Conservation (phyloP, 2,329 filamentous ascomycete genomes). For the Rhynchosporium graminicola region DNA sequence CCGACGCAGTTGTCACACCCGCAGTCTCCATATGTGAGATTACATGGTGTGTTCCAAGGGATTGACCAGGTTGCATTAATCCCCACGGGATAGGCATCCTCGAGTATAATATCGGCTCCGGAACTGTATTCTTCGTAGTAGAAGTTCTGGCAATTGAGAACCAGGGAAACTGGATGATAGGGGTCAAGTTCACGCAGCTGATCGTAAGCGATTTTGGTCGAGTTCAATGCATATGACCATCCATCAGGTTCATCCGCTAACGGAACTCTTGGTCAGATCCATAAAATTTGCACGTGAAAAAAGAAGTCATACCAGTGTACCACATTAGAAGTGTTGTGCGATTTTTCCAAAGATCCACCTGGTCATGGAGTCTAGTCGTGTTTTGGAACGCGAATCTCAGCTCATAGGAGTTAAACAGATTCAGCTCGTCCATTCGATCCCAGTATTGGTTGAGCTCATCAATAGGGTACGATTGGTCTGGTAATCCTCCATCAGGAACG, state of each 20-base stretch:
- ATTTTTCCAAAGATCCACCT: conserved; percentile 36
- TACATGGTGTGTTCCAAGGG: conserved; percentile 50
- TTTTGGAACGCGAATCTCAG: conserved; percentile 39
- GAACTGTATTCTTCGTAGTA: conserved; percentile 51
- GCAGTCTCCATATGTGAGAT: conserved; percentile 54
- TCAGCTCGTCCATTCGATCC: conserved; percentile 45
- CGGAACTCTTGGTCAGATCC: background rate
- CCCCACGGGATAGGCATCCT: conserved; percentile 52
- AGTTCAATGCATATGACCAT: conserved; percentile 44
- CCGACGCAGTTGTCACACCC: conserved; percentile 51
- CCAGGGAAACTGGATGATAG: conserved; percentile 54
- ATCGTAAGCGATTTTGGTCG: conserved; percentile 47
- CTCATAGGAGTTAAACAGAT: conserved; percentile 49
- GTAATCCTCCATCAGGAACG: conserved; percentile 44
- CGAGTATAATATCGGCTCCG: conserved; percentile 53
- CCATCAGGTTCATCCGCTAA: conserved; percentile 50
- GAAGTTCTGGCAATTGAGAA: conserved; percentile 55
- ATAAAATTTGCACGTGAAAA: background rate
- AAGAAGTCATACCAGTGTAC: conserved; percentile 45
- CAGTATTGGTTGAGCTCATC: conserved; percentile 44
- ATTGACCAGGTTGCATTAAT: conserved; percentile 49
- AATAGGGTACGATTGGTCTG: conserved; percentile 43
- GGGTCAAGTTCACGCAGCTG: conserved; percentile 49
- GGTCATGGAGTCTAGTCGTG: conserved; percentile 42
- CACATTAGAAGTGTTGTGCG: conserved; percentile 49